Percentiles rank a stretch among this genome's conserved stretches.
These are phyloP conservation scores for Waitea zeae DNA, from an alignment of 1,284 basidiomycete species.

Conservation along the genomic window DNA sequence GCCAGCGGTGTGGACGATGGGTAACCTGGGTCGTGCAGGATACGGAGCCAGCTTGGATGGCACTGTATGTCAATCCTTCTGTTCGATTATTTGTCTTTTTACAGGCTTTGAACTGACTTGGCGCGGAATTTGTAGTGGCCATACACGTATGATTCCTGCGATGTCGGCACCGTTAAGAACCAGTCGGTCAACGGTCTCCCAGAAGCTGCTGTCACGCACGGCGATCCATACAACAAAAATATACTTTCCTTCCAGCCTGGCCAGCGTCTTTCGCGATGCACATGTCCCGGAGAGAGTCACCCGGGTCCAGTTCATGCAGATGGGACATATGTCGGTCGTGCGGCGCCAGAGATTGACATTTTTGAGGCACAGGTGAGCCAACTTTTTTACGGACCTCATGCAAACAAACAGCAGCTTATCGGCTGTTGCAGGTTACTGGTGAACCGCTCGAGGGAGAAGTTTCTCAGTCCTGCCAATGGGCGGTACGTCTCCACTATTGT, in stretches of 20 bases:
- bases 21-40: slow-evolving; percentile 29
- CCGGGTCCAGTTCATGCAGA: slow-evolving; percentile 45
- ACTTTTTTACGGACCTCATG: neutral
- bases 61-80: slow-evolving; percentile 29
- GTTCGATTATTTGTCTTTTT: slow-evolving; percentile 2
- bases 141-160: slow-evolving; percentile 63
- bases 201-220: slow-evolving; percentile 19
- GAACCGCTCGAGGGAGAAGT: slow-evolving; percentile 28
- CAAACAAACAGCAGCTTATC: neutral
- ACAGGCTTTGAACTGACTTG: neutral
- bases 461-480: slow-evolving; percentile 49
- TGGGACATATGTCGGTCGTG: slow-evolving; percentile 49
- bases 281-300: slow-evolving; percentile 50
- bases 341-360: slow-evolving; percentile 66
- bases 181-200: slow-evolving; percentile 25
- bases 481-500: slow-evolving; percentile 16
- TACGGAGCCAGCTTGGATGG: slow-evolving; percentile 11
- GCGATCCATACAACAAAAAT: slow-evolving; percentile 19
- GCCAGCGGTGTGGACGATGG: slow-evolving; percentile 44
- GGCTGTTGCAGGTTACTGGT: slow-evolving; percentile 1
- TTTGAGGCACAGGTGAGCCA: slow-evolving; percentile 44
- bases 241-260: slow-evolving; percentile 60
- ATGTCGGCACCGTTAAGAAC: slow-evolving; percentile 44
- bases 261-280: slow-evolving; percentile 62
- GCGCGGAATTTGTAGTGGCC: slow-evolving; percentile 37